phyloP scores from a whole-genome alignment of 2,329 filamentous ascomycete species.

The Canariomyces notabilis region DNA sequence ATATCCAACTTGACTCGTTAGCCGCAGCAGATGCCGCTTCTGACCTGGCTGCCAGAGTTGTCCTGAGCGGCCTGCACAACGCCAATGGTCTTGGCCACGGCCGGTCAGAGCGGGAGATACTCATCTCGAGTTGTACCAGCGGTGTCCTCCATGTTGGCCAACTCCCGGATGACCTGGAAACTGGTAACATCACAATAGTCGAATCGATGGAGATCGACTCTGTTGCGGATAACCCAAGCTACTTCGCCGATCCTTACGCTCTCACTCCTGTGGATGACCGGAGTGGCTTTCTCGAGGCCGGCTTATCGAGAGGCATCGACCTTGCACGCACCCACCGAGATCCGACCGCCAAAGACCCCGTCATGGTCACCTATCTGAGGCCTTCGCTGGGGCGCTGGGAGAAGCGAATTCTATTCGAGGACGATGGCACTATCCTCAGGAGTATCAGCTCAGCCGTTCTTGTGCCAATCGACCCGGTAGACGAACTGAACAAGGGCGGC shows the following conservation, averaged over 20 bases:
- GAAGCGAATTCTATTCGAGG: conserved; percentile 49
- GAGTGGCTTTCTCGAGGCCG: conserved; percentile 50
- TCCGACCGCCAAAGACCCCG: conserved; percentile 35
- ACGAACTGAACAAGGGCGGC: background rate
- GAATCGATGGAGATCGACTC: conserved; percentile 41
- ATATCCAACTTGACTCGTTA: conserved; percentile 35
- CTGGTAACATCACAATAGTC: conserved; percentile 35
- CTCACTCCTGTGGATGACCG: conserved; percentile 36
- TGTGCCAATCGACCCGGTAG: conserved; percentile 45
- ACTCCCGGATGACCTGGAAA: conserved; percentile 15
- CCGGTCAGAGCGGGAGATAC: conserved; percentile 34
- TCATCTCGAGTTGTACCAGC: conserved; percentile 39
- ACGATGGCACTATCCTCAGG: conserved; percentile 48
- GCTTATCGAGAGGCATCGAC: conserved; percentile 39
- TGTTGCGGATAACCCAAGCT: conserved; percentile 53
- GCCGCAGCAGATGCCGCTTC: conserved; percentile 24
- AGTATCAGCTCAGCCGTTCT: conserved; percentile 48
- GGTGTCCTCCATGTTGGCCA: conserved; percentile 43
- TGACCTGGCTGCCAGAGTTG: conserved; percentile 40
- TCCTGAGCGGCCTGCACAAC: conserved; percentile 42
- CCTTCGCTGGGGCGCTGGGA: conserved; percentile 32
- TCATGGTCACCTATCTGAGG: conserved; percentile 42
- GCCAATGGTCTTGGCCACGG: conserved; percentile 55
- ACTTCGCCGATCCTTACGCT: conserved; percentile 50
- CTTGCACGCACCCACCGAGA: conserved; percentile 31